Evolutionary conservation across 2,329 filamentous ascomycete species (phyloP).

Genomic region (Colletotrichum tofieldiae): DNA sequence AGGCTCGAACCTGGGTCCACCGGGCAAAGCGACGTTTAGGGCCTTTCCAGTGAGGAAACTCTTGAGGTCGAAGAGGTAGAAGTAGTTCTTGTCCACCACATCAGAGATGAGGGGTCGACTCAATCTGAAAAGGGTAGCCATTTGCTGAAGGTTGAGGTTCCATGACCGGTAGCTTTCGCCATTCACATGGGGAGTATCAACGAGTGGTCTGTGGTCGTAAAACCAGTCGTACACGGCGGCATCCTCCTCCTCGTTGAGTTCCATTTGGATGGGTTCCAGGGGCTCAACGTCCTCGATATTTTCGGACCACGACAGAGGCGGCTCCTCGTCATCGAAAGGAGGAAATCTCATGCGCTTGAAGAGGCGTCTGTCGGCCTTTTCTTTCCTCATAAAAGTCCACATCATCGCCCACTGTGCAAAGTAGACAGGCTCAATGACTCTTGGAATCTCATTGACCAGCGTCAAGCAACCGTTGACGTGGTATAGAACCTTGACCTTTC

Average conservation of each 20-base stretch:
- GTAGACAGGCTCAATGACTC: conserved; percentile 98
- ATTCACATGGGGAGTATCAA: conserved; percentile 95
- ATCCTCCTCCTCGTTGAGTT: conserved; percentile 95
- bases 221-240: conserved; percentile 95
- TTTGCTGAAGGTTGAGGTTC: conserved; percentile 94
- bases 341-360: conserved; percentile 99
- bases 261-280: conserved; percentile 97
- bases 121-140: conserved; percentile 94
- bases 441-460: conserved; percentile 94
- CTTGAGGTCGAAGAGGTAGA: conserved; percentile 95
- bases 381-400: conserved; percentile 98
- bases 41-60: conserved; percentile 97
- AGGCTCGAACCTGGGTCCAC: conserved; percentile 95
- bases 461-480: conserved; percentile 98
- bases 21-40: conserved; percentile 96
- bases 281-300: conserved; percentile 99
- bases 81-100: conserved; percentile 96
- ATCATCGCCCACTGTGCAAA: conserved; percentile 99
- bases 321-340: conserved; percentile 98
- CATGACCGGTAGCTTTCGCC: conserved; percentile 97
- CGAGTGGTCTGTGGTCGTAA: conserved; percentile 91
- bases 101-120: conserved; percentile 94
- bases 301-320: conserved; percentile 96
- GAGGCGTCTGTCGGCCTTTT: conserved; percentile 94
- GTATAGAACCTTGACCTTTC: conserved; percentile 98